These are phyloP conservation scores for Pyricularia grisea DNA, from an alignment of 2,329 filamentous ascomycete species.

Conservation along the genomic window DNA sequence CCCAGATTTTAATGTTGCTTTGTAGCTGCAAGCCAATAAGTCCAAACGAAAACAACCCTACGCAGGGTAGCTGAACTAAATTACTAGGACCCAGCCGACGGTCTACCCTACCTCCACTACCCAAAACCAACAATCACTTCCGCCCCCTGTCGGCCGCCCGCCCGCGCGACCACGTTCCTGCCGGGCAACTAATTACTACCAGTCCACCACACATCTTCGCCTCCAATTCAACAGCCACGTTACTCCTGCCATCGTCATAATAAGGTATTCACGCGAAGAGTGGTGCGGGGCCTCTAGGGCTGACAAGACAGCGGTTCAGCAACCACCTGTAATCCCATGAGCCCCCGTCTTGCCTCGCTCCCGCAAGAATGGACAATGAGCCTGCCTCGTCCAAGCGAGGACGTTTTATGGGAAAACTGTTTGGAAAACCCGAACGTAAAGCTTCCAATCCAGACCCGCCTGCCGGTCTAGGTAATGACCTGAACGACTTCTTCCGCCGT, in stretches of 20 bases:
- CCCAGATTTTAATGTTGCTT: background rate
- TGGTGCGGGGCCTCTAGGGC: conserved; percentile 1
- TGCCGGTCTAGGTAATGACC: conserved; percentile 28
- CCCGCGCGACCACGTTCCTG: conserved; percentile 61
- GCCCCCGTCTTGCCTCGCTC: conserved; percentile 7
- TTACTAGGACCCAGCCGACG: background rate
- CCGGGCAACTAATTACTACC: conserved; percentile 54
- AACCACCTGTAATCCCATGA: background rate
- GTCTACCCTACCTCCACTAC: background rate
- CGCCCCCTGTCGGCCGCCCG: background rate
- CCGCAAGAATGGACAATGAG: conserved; percentile 34
- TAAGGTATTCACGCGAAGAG: background rate
- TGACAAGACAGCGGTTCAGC: background rate
- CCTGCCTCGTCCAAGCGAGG: conserved; percentile 33
- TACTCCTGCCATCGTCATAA: background rate
- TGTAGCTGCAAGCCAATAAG: background rate
- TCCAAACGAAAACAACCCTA: background rate
- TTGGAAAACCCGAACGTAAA: conserved; percentile 31
- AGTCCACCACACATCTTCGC: conserved; percentile 30
- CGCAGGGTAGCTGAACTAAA: background rate
- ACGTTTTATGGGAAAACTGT: conserved; percentile 56
- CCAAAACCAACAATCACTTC: background rate
- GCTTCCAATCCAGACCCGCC: conserved; percentile 27
- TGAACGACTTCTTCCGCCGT: conserved; percentile 51
- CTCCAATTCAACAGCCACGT: conserved; percentile 21